phyloP scores from a whole-genome alignment of 2,329 filamentous ascomycete species.

The Monosporascus sp. region DNA sequence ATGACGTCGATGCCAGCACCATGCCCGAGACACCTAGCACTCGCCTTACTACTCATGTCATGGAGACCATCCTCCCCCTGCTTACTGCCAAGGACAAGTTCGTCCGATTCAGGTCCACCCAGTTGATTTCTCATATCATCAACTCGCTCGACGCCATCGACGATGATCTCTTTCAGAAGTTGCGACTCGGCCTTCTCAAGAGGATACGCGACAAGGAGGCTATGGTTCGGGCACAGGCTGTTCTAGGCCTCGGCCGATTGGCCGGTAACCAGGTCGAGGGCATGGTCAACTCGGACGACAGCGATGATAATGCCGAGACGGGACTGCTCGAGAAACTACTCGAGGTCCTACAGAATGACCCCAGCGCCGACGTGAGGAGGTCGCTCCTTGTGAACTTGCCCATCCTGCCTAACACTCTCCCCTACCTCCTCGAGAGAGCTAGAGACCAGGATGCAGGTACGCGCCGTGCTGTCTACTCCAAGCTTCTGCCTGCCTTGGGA shows the following conservation, averaged over 20 bases:
- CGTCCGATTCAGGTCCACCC: conserved; percentile 82
- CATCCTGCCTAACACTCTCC: conserved; percentile 73
- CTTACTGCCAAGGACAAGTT: conserved; percentile 86
- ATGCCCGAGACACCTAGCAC: conserved; percentile 80
- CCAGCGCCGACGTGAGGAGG: conserved; percentile 86
- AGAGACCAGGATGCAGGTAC: conserved; percentile 83
- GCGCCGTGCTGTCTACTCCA: conserved; percentile 78
- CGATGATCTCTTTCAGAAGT: conserved; percentile 79
- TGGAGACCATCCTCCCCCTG: conserved; percentile 70
- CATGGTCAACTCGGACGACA: conserved; percentile 64
- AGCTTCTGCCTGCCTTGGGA: conserved; percentile 78
- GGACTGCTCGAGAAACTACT: conserved; percentile 78
- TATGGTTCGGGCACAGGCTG: conserved; percentile 86
- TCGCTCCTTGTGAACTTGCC: conserved; percentile 88
- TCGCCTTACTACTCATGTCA: conserved; percentile 68
- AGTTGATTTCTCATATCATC: conserved; percentile 85
- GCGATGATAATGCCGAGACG: conserved; percentile 60
- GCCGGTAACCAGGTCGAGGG: conserved; percentile 73
- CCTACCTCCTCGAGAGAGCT: conserved; percentile 83
- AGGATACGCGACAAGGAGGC: conserved; percentile 91
- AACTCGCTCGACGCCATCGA: conserved; percentile 91
- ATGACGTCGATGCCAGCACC: conserved; percentile 63
- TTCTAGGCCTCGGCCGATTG: conserved; percentile 80
- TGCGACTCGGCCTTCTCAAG: conserved; percentile 74
- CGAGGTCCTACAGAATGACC: conserved; percentile 87